phyloP scores from a whole-genome alignment of 768 basidiomycete species.

The Trametes punicea region DNA sequence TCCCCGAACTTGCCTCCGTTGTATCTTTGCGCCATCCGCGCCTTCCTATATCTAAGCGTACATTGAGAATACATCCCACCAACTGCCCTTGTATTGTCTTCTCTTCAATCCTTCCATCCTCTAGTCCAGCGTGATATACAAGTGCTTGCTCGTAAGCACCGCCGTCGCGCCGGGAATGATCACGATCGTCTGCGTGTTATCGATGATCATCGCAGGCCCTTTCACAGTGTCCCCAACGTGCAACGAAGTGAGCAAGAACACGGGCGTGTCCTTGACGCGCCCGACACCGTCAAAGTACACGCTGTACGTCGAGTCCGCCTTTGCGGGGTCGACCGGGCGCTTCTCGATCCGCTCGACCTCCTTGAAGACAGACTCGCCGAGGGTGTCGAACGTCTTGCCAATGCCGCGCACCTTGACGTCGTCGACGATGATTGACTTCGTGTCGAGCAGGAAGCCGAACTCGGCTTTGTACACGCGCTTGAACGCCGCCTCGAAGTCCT shows the following conservation, averaged over 20 bases:
- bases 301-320: slow-evolving; percentile 53
- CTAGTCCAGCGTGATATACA: slow-evolving; percentile 49
- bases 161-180: slow-evolving; percentile 72
- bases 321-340: slow-evolving; percentile 35
- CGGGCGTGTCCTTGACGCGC: slow-evolving; percentile 73
- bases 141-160: slow-evolving; percentile 63
- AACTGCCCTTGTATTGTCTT: background rate
- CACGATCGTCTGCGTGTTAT: slow-evolving; percentile 93
- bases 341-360: slow-evolving; percentile 59
- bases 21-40: no score
- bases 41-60: background rate
- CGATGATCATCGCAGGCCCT: slow-evolving; percentile 93
- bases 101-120: background rate
- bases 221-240: slow-evolving; percentile 65
- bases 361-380: slow-evolving; percentile 74
- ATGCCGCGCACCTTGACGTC: slow-evolving; percentile 91
- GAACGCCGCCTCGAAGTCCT: slow-evolving; percentile 81
- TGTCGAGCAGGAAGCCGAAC: slow-evolving; percentile 89
- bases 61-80: background rate
- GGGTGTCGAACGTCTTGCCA: slow-evolving; percentile 82
- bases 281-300: slow-evolving; percentile 85
- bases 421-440: slow-evolving; percentile 81
- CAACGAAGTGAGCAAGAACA: slow-evolving; percentile 67
- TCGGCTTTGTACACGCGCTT: slow-evolving; percentile 76
- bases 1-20: no score